Evolutionary conservation across 1,284 basidiomycete species (phyloP).

Genomic region (Cutaneotrichosporon arboriforme): DNA sequence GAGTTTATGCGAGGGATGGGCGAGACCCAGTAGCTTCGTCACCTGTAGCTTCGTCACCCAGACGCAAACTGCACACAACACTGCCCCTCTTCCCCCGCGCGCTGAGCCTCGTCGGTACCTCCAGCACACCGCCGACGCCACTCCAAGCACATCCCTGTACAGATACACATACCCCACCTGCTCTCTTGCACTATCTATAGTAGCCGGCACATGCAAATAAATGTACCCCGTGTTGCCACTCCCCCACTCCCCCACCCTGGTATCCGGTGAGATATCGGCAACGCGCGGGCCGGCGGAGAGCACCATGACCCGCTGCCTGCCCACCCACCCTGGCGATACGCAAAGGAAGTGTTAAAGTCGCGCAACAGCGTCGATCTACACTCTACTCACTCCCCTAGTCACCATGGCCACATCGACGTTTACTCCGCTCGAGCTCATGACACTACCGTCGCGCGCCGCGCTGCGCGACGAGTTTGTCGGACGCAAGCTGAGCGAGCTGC

Average conservation of each 20-base stretch:
- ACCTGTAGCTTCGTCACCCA: no score
- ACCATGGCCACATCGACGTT: slow-evolving; percentile 18
- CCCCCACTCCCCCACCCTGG: no score
- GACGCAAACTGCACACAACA: no score
- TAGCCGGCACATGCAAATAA: not conserved
- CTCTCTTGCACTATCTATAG: no score
- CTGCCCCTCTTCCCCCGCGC: no score
- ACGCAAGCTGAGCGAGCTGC: slow-evolving; percentile 56
- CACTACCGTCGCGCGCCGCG: slow-evolving; percentile 53
- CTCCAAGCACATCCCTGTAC: no score
- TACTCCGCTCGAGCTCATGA: slow-evolving; percentile 29
- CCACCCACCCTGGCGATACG: no score
- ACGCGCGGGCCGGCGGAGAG: not conserved
- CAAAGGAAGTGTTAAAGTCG: not conserved
- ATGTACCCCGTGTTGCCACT: no score
- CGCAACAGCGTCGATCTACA: no score
- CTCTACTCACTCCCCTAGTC: not conserved
- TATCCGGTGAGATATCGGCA: not conserved
- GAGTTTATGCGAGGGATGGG: not conserved
- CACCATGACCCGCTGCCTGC: not conserved
- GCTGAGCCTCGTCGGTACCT: no score
- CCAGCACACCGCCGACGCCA: no score
- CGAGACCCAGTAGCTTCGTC: not conserved
- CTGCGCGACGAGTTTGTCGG: slow-evolving; percentile 60
- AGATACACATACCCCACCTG: not conserved